These are phyloP conservation scores for Scolecobasidium constrictum DNA, from an alignment of 2,329 filamentous ascomycete species.

Conservation along the genomic window DNA sequence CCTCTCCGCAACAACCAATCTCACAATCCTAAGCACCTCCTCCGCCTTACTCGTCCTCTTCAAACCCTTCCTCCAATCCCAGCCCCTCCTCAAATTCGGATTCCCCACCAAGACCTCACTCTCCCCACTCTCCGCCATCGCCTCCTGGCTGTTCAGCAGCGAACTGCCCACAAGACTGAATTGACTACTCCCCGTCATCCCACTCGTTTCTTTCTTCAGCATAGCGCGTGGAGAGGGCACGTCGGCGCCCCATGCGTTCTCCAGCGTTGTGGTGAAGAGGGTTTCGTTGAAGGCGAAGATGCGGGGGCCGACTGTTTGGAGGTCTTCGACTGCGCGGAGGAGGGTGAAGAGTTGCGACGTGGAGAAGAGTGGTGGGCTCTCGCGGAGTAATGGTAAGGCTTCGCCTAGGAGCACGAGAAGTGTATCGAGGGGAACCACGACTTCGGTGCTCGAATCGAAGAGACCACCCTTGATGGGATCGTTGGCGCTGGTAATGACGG, in stretches of 20 bases:
- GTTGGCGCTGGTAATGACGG: slow-evolving; percentile 76
- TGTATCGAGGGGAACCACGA: slow-evolving; percentile 81
- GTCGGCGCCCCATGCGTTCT: slow-evolving; percentile 46
- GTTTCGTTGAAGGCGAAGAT: slow-evolving; percentile 67
- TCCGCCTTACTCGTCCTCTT: slow-evolving; percentile 47
- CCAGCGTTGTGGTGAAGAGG: slow-evolving; percentile 64
- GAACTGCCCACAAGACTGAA: slow-evolving; percentile 66
- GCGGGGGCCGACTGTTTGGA: slow-evolving; percentile 62
- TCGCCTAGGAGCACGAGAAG: slow-evolving; percentile 76
- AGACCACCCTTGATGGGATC: slow-evolving; percentile 87
- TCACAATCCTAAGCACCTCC: slow-evolving; percentile 62
- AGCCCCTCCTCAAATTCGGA: slow-evolving; percentile 42
- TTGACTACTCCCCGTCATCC: slow-evolving; percentile 40
- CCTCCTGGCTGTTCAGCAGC: slow-evolving; percentile 54
- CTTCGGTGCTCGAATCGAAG: slow-evolving; percentile 69
- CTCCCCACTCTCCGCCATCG: slow-evolving; percentile 33
- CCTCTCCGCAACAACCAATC: slow-evolving; percentile 64
- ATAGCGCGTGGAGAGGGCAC: slow-evolving; percentile 16
- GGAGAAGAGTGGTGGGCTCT: slow-evolving; percentile 46
- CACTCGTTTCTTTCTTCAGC: slow-evolving; percentile 42
- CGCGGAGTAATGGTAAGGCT: slow-evolving; percentile 63
- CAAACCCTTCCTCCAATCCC: slow-evolving; percentile 60
- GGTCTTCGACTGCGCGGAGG: slow-evolving; percentile 68
- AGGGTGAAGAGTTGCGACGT: slow-evolving; percentile 64
- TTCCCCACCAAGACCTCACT: slow-evolving; percentile 39